Evolutionary conservation across 2,329 filamentous ascomycete genomes (phyloP).

Genomic region (Drechslerella coelobrocha): DNA sequence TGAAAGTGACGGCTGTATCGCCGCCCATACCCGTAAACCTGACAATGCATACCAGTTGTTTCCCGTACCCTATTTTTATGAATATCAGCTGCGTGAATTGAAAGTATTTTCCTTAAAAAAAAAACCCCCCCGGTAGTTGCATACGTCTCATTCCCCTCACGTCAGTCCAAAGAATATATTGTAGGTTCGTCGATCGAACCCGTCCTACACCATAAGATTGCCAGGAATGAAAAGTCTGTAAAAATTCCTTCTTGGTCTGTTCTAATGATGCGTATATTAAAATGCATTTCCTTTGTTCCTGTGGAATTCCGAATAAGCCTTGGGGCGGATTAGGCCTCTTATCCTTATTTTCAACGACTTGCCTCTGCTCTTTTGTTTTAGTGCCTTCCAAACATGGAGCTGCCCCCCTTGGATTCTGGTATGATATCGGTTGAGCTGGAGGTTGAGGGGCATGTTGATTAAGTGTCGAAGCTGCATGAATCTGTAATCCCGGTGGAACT

Average conservation of each 20-base stretch:
- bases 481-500: too few relatives aligned
- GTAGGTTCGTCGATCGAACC: slow-evolving; percentile 18
- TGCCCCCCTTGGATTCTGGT: too few relatives aligned
- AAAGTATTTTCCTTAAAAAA: too few relatives aligned
- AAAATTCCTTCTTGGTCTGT: slow-evolving; percentile 12
- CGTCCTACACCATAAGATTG: slow-evolving; percentile 41
- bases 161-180: slow-evolving; percentile 31
- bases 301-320: slow-evolving; percentile 1
- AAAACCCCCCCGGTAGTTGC: too few relatives aligned
- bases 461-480: too few relatives aligned
- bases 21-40: slow-evolving; percentile 12
- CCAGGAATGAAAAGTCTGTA: slow-evolving; percentile 23
- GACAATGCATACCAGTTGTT: slow-evolving; percentile 20
- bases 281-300: slow-evolving; percentile 4
- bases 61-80: slow-evolving; percentile 4
- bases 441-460: too few relatives aligned
- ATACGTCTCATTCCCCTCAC: slow-evolving; percentile 4
- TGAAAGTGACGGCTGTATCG: slow-evolving; percentile 17
- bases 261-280: slow-evolving; percentile 12
- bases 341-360: too few relatives aligned
- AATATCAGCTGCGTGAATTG: too few relatives aligned
- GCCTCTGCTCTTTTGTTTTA: too few relatives aligned
- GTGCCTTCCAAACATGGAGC: too few relatives aligned
- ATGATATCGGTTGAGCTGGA: too few relatives aligned
- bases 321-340: not conserved